Base-by-base conservation (phyloP, 345 rosid genomes). In the Gossypium mustelinum region DNA sequence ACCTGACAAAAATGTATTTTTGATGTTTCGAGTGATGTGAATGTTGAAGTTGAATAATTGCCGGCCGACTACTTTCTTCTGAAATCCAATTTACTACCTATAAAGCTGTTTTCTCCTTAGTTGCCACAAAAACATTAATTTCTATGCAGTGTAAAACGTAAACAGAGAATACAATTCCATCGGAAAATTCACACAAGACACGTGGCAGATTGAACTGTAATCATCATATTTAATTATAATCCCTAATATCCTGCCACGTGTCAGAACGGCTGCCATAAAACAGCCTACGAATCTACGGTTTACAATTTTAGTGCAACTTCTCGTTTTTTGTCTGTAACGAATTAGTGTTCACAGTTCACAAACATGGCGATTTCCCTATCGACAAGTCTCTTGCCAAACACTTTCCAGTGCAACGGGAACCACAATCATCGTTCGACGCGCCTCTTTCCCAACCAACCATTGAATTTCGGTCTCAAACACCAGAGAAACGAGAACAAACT, bases 171-270 rank as follows among this genome's bases (percentile, higher is more conserved):
- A 29, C 6, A 29, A 4, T 4, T 29, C 7, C 41, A 34, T 34
- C 41, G 7, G 41, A 5, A 34, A 34, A 5, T 34, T 34, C 41
- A 34, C 41, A 34, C 1, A 48, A 11, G 13, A 12, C 12, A 13
- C 7, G 55, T 51, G 55, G 6, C 55, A 12, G 3, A 51, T 20
- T 22, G 62, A 57, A 58, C 34, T 39, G 63, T 24, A 58, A 24
- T 11, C 7, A 24, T 52, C n/a, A 17, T 47, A 4, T 48, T 24
- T 48, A 27, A 52, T 8, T 61, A 52, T 0, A 45, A 11, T 17
- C 41, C 34, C 22, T 34, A 66, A 24, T 68, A 69, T 45, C 0
- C 3, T 13, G 70, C 58, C 84, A 86, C 91, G 88, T 86, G 84
- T 80, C 43, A 2, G n/a, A 47, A 43, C 51, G 11, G 68, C 55